These are phyloP conservation scores for Mortierella sp. DNA, from an alignment of 371 early-diverging fungal genomes.

Conservation along the genomic window DNA sequence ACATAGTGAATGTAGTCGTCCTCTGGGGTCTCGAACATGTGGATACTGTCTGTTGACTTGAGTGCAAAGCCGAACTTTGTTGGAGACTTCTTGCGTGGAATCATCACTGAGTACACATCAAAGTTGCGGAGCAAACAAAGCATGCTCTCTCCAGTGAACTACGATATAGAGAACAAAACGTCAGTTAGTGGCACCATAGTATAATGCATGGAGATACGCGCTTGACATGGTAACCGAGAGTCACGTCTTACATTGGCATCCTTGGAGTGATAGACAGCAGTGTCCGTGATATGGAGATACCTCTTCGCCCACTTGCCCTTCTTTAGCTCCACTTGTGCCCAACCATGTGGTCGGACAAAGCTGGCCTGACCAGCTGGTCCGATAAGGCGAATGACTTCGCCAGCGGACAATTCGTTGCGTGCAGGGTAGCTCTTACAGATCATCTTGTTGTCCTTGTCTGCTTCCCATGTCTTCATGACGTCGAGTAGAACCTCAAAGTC, in stretches of 20 bases:
- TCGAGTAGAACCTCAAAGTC: conserved; percentile 91
- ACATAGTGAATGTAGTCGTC: conserved; percentile 86
- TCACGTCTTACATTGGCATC: conserved; percentile 66
- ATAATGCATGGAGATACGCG: neutral
- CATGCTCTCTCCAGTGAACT: conserved; percentile 64
- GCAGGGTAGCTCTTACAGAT: conserved; percentile 49
- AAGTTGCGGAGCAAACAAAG: conserved; percentile 78
- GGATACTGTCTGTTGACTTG: conserved; percentile 79
- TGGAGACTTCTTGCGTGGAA: conserved; percentile 72
- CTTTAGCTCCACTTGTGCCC: conserved; percentile 74
- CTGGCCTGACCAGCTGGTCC: conserved; percentile 45
- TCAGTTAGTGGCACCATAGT: neutral
- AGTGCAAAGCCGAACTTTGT: conserved; percentile 87
- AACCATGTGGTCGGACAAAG: conserved; percentile 68
- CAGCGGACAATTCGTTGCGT: conserved; percentile 38
- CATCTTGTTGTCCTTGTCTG: conserved; percentile 54
- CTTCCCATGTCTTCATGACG: conserved; percentile 84
- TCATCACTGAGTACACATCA: conserved; percentile 82
- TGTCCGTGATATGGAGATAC: conserved; percentile 72
- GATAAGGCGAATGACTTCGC: conserved; percentile 41
- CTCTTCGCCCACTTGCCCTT: conserved; percentile 83
- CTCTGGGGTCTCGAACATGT: conserved; percentile 82
- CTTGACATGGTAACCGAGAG: neutral
- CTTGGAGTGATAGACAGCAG: conserved; percentile 75
- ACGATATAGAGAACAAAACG: neutral